Evolutionary conservation across 208 protist species (phyloP), one percentile per base, ranked within the genome.

Genomic region (Leishmania arabica): DNA sequence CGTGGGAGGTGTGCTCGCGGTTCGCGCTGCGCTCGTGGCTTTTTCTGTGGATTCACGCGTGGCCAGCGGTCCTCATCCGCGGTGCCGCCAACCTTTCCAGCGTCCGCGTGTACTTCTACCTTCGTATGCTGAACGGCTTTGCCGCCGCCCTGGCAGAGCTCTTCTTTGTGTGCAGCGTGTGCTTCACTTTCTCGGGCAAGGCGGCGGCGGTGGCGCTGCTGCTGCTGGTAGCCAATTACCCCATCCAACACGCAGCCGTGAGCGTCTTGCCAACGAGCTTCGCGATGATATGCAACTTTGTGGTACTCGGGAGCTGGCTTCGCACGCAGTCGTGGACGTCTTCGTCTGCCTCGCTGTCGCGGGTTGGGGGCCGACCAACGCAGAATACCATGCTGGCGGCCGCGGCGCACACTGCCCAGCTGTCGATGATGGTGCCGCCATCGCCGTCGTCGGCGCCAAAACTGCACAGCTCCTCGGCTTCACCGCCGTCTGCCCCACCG

Each of bases 1-100:
- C 98, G 31, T 99, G 98, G 99, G 98, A 99, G 85, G 98, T 99
- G 90, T 93, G 90, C 76, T 87, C 92, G 8, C 82, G 86, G 74
- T 99, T 89, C 86, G 98, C 91, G 21, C 84, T 99, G 27, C 93
- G 97, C 11, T 98, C 95, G 24, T 99, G 95, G 81, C 75, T 95
- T 24, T 99, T 99, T 81, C n/a, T 95, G 3, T 90, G 83, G 77
- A 49, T 98, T 19, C 97, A 99, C 87, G 89, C 88, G 17, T 83
- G 83, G 75, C 93, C 90, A 4, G 90, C 79, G 0, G 75, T 88
- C 51, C 75, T 93, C 42, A 64, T 85, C 51, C 71, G 72, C 40
- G 62, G 83, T 27, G 75, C 80, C 15, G 73, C 80, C 40, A 84
- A 60, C 45, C 79, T 92, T 45, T 83, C 85, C 71, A 90, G 79